Evolutionary conservation across 208 protist genomes (phyloP).

Genomic region (Porcisia deanei): DNA sequence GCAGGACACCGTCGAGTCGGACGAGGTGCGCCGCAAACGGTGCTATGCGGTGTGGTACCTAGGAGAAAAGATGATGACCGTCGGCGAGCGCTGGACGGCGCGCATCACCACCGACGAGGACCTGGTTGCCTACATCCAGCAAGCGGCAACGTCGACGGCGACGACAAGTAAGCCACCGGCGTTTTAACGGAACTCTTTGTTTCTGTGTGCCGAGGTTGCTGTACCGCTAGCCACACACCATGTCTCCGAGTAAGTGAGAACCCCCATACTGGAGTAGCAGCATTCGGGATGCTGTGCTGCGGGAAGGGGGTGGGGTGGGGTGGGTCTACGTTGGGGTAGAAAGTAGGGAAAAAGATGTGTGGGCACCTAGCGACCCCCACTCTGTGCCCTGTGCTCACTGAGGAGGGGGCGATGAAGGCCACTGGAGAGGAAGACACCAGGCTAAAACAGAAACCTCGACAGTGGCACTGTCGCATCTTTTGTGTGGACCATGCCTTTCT

Average conservation of each 20-base stretch:
- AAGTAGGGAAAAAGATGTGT: too few species aligned
- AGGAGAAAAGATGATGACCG: conserved; percentile 72
- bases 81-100: conserved; percentile 49
- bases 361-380: too few species aligned
- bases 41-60: conserved; percentile 87
- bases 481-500: too few species aligned
- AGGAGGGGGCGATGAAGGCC: too few species aligned
- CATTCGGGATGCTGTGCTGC: too few species aligned
- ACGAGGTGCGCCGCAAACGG: conserved; percentile 59
- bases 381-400: too few species aligned
- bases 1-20: conserved; percentile 55
- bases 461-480: too few species aligned
- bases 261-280: neutral
- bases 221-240: neutral
- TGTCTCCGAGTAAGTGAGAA: neutral
- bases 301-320: too few species aligned
- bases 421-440: too few species aligned
- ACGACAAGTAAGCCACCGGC: conserved; percentile 53
- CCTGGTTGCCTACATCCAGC: conserved; percentile 80
- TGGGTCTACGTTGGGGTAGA: too few species aligned
- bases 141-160: conserved; percentile 67
- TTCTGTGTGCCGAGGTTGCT: neutral
- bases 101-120: conserved; percentile 56
- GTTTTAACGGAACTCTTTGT: conserved; percentile 36
- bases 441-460: too few species aligned